These are phyloP conservation scores for Botrytis aclada DNA, from an alignment of 2,329 filamentous ascomycete genomes.

Conservation along the genomic window DNA sequence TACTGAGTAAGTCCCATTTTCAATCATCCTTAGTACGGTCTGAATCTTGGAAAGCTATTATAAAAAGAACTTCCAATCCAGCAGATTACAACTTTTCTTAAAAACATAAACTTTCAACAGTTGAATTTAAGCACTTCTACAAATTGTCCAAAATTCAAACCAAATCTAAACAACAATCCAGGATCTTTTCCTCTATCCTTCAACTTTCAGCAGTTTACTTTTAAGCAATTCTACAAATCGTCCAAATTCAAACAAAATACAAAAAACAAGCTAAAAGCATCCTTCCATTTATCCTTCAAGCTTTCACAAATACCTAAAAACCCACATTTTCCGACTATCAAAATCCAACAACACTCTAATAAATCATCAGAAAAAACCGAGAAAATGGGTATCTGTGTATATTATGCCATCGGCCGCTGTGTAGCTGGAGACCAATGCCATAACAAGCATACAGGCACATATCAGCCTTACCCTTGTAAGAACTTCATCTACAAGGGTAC, in stretches of 20 bases:
- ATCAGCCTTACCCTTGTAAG: neutral
- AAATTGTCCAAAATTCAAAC: neutral
- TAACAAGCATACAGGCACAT: neutral
- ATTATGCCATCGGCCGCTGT: neutral
- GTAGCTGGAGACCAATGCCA: neutral
- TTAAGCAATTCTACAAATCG: neutral
- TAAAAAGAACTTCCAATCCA: neutral
- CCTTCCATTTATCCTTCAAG: neutral
- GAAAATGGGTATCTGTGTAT: neutral
- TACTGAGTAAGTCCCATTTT: neutral
- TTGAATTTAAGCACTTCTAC: neutral
- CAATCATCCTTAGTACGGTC: neutral
- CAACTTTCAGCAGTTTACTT: neutral
- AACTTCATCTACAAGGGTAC: neutral
- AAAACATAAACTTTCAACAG: neutral
- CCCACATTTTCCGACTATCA: neutral
- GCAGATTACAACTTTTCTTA: neutral
- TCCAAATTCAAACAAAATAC: neutral
- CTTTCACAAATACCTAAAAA: neutral
- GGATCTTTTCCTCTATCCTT: neutral
- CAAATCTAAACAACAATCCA: neutral
- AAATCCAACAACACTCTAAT: no score
- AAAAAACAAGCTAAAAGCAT: neutral
- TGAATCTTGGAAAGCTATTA: neutral
- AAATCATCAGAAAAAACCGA: neutral